Evolutionary conservation across 768 basidiomycete genomes (phyloP), one percentile per base, ranked within the genome.

Genomic region (Nevesoporus exiguus): DNA sequence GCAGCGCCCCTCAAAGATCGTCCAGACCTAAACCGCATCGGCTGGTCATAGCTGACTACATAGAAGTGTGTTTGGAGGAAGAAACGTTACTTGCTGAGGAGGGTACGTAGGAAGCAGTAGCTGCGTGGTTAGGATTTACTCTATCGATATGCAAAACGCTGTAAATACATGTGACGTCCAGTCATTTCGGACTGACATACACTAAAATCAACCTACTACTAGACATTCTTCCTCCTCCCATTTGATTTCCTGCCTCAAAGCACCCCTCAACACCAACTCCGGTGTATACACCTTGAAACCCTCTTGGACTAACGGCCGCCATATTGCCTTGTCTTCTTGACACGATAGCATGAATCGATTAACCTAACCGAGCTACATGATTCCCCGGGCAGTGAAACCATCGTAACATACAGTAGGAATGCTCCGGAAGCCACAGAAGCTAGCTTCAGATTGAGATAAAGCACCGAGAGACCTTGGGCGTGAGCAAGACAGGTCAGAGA

Each of bases 1-100:
- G 63, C 81, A 80, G 62, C 80, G 78, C 45, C 90, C 90, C 7
- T 81, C 85, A 10, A 78, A 84, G 91, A 36, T 25, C 51, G 47
- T 55, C 46, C 52, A 94, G 93, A 61, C 90, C 91, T 2, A 92
- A 89, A 71, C 81, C 84, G 24, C 83, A 89, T 44, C 81, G 90
- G 62, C 77, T 95, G 7, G 78, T 96, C 9, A 76, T 93, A 49
- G 77, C 85, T 0, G 88, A 90, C 55, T 97, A 82, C 68, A 81
- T 97, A 36, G 72, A 80, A 40, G 86, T 84, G 6, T 93, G 86
- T 64, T 63, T 94, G 30, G 91, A 91, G n/a, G 90, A 94, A 65
- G 80, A 77, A 40, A 92, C 91, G 0, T 67, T 95, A 40, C 76
- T 94, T 34, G 85, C 93, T 66, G 93, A 96, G 71, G 90, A 90